phyloP scores from a whole-genome alignment of 2,329 filamentous ascomycete genomes.

The Ilyonectria mors-panacis region DNA sequence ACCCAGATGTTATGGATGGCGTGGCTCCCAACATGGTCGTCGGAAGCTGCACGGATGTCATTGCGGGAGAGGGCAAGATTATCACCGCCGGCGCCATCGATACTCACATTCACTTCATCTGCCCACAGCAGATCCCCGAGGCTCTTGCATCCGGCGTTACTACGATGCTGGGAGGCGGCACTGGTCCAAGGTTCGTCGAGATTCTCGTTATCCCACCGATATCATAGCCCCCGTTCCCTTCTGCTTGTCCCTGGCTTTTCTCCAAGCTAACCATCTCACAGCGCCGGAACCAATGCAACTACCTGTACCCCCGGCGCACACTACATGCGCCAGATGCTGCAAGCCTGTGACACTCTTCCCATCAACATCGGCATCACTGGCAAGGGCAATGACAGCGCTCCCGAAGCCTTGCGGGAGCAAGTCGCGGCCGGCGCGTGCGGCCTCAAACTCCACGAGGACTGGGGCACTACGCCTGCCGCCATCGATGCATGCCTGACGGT shows the following conservation, averaged over 20 bases:
- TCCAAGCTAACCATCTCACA: constrained; percentile 50
- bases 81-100: constrained; percentile 93
- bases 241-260: not conserved
- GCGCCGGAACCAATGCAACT: constrained; percentile 90
- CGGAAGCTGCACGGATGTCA: constrained; percentile 90
- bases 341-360: constrained; percentile 85
- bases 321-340: constrained; percentile 90
- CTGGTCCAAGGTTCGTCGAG: constrained; percentile 80
- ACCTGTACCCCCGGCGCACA: constrained; percentile 92
- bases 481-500: constrained; percentile 90
- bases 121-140: constrained; percentile 90
- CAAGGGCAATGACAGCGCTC: constrained; percentile 90
- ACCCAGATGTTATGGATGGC: constrained; percentile 96
- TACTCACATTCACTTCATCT: constrained; percentile 94
- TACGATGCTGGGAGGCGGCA: constrained; percentile 91
- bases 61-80: constrained; percentile 92
- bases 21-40: constrained; percentile 85
- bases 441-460: constrained; percentile 96
- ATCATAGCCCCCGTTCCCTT: not conserved
- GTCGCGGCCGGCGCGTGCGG: constrained; percentile 88
- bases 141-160: constrained; percentile 89
- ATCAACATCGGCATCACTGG: constrained; percentile 93
- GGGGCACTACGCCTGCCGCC: constrained; percentile 91
- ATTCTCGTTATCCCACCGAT: not conserved
- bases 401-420: constrained; percentile 82